Base-by-base conservation (phyloP, 768 basidiomycete genomes). In the Rhizopogon roseolus region DNA sequence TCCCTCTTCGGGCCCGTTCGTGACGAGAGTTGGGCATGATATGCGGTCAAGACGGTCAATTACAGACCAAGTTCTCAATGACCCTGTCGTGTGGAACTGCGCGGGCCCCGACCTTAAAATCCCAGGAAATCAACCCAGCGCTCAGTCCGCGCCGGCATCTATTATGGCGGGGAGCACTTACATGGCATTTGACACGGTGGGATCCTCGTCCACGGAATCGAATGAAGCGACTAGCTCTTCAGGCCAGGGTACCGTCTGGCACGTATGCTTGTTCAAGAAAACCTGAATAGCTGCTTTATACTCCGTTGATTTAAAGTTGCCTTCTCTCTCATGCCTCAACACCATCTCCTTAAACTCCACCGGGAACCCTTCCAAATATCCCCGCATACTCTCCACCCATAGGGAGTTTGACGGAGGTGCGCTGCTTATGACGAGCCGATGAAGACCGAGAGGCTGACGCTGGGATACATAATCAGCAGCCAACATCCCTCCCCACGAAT, bases 401-500 rank as follows among this genome's bases (percentile, higher is more conserved):
- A 73, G 50, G 2, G 61, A 46, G 51, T 68, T 61, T 8, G 71
- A 71, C 8, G 70, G 66, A 0, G 69, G 66, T 0, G 68, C 62
- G 29, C 69, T 73, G 6, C 66, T 62, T 16, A 75, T 57, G 27
- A 74, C 64, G 1, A 75, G 57, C 8, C 63, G 71, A 42, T 64
- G 69, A 10, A 80, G 54, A 0, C 76, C 76, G 0, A 49, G 22
- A 2, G 78, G 78, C n/a, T 73, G 67, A 11, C 67, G 65, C 14
- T 66, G 58, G 37, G 71, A 64, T 6, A 60, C 76, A 46, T 74
- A 78, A 38, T 76, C 71, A 5, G 67, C 57, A 0, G 68, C 79
- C 8, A 84, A 68, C 66, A 80, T 80, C 1, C 76, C 81, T 11
- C 82, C 83, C 81, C 81, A 82, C 5, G 79, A 81, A 45, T 84